Percentiles rank a stretch among this genome's conserved stretches.
Evolutionary conservation across 2,329 filamentous ascomycete species (phyloP).

Genomic region (Pseudodiploospora longispora): DNA sequence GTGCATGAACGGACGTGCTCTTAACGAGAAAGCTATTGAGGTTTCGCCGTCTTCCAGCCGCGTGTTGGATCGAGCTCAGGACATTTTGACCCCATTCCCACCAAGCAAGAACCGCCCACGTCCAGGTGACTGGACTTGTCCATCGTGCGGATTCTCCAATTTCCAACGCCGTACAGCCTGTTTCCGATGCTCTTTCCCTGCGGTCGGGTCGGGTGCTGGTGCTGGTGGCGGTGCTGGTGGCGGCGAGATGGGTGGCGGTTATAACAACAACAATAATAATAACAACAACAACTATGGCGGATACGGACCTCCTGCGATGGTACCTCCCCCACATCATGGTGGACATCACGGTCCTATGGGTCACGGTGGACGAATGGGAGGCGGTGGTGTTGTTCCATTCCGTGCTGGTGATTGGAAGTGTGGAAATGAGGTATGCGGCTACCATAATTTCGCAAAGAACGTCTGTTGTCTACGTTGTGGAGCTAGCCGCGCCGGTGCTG

Average conservation of each 20-base stretch:
- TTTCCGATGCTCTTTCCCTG: slow-evolving; percentile 99
- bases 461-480: slow-evolving; percentile 95
- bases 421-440: slow-evolving; percentile 91
- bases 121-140: slow-evolving; percentile 97
- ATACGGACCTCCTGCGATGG: slow-evolving; percentile 69
- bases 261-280: slow-evolving; percentile 20
- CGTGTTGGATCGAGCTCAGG: slow-evolving; percentile 88
- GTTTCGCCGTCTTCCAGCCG: slow-evolving; percentile 96
- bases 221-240: slow-evolving; percentile 46
- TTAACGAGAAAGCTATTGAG: slow-evolving; percentile 98
- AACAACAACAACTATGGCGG: slow-evolving; percentile 18
- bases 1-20: slow-evolving; percentile 96
- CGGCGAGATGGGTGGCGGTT: slow-evolving; percentile 53
- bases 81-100: slow-evolving; percentile 94
- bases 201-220: slow-evolving; percentile 65
- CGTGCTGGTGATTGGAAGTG: slow-evolving; percentile 99
- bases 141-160: slow-evolving; percentile 97
- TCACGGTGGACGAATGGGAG: slow-evolving; percentile 64
- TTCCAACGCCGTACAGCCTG: slow-evolving; percentile 97
- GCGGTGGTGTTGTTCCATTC: slow-evolving; percentile 87
- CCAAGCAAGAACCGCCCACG: slow-evolving; percentile 97
- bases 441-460: slow-evolving; percentile 99
- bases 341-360: slow-evolving; percentile 50
- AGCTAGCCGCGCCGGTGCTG: slow-evolving; percentile 85
- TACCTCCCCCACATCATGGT: slow-evolving; percentile 70